A percentile compares a stretch with the other conserved stretches of the same genome.
Evolutionary conservation across 192 early-diverging fungal genomes (phyloP).

Genomic region (Coemansia sp.): DNA sequence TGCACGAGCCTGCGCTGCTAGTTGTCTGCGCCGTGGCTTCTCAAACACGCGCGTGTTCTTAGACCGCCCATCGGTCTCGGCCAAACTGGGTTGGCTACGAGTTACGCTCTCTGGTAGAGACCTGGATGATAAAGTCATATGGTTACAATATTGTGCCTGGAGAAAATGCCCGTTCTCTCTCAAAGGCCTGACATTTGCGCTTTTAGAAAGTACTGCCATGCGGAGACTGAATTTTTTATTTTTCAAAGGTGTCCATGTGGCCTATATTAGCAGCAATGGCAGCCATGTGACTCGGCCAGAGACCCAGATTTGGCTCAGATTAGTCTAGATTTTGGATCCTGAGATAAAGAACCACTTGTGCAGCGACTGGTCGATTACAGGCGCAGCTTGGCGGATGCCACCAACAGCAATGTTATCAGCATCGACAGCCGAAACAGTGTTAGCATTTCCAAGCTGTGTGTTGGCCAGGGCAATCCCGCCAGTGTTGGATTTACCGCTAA

Average conservation of each 20-base stretch:
- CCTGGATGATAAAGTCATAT: not conserved
- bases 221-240: not conserved
- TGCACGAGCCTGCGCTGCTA: not conserved
- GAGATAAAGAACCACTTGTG: slow-evolving; percentile 99
- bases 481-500: slow-evolving; percentile 67
- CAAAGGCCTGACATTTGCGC: not conserved
- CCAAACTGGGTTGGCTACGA: not conserved
- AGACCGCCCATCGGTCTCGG: not conserved
- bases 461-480: slow-evolving; percentile 73
- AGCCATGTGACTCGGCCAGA: not conserved
- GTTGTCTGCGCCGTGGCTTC: not conserved
- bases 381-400: slow-evolving; percentile 42
- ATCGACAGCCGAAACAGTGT: slow-evolving; percentile 59
- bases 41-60: not conserved
- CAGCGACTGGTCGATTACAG: slow-evolving; percentile 53
- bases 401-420: slow-evolving; percentile 59
- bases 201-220: not conserved
- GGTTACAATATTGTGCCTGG: not conserved
- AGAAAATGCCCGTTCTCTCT: not conserved
- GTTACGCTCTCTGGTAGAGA: not conserved
- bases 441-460: slow-evolving; percentile 70
- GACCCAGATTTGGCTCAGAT: not conserved
- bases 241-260: not conserved
- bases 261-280: not conserved
- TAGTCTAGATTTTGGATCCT: slow-evolving; percentile 60